phyloP scores from a whole-genome alignment of 2,329 filamentous ascomycete genomes.

The Parastagonospora avenae region DNA sequence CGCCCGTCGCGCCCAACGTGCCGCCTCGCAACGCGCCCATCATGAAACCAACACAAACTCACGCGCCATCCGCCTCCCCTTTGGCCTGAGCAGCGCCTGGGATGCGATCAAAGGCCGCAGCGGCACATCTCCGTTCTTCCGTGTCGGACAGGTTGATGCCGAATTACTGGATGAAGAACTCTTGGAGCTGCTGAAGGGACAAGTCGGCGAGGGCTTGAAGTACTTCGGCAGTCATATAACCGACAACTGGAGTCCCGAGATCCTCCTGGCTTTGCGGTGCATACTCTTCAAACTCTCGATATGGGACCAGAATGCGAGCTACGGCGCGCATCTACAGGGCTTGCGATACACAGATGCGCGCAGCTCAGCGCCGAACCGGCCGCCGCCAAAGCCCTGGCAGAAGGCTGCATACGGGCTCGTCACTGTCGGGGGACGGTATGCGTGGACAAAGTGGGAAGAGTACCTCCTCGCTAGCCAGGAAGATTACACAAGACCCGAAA shows the following conservation, averaged over 20 bases:
- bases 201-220: constrained; percentile 86
- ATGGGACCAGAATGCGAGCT: constrained; percentile 95
- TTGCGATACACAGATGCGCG: constrained; percentile 88
- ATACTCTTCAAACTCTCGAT: constrained; percentile 92
- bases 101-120: constrained; percentile 73
- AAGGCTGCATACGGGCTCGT: constrained; percentile 83
- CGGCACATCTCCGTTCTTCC: constrained; percentile 82
- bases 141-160: constrained; percentile 94
- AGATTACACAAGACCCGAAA: constrained; percentile 66
- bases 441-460: constrained; percentile 90
- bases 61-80: constrained; percentile 59
- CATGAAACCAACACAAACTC: constrained; percentile 52
- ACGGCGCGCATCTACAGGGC: constrained; percentile 91
- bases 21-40: constrained; percentile 62
- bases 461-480: constrained; percentile 80
- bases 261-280: constrained; percentile 75
- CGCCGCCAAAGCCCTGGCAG: constrained; percentile 78
- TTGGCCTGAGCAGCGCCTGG: constrained; percentile 69
- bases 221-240: constrained; percentile 78
- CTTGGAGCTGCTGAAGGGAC: constrained; percentile 79
- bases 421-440: constrained; percentile 86
- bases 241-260: constrained; percentile 88
- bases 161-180: constrained; percentile 95
- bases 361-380: constrained; percentile 56
- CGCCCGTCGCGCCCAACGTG: constrained; percentile 77